Evolutionary conservation across 2,329 filamentous ascomycete genomes (phyloP).

Genomic region (Cordyceps cateniannulata): DNA sequence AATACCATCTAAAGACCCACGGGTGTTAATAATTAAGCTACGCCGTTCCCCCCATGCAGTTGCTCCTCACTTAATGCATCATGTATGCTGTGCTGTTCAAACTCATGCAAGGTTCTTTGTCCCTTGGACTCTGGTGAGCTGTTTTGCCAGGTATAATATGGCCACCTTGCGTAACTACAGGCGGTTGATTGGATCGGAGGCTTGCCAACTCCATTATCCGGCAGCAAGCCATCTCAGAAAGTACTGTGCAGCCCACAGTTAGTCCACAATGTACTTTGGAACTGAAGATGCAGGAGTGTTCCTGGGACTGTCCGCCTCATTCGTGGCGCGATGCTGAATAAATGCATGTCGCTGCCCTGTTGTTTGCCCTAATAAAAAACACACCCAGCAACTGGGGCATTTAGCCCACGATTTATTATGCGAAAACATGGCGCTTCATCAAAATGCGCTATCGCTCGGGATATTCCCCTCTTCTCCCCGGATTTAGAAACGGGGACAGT

Average conservation of each 20-base stretch:
- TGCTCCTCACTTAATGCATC: background rate
- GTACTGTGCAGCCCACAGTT: background rate
- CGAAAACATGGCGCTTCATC: background rate
- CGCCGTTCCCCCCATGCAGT: too few relatives aligned
- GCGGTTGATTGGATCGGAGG: background rate
- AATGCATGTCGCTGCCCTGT: background rate
- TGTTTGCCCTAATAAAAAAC: background rate
- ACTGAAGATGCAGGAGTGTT: background rate
- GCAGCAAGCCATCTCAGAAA: background rate
- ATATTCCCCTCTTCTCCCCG: background rate
- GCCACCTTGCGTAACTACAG: background rate
- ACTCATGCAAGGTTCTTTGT: background rate
- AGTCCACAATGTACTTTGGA: background rate
- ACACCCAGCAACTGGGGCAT: background rate
- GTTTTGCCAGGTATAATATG: constrained; percentile 5
- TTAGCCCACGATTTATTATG: background rate
- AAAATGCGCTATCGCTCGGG: background rate
- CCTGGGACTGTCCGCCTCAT: background rate
- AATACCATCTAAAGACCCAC: background rate
- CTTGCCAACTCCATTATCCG: background rate
- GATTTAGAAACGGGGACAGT: background rate
- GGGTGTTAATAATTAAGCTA: background rate
- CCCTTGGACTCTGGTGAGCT: background rate
- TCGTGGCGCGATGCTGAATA: constrained; percentile 5
- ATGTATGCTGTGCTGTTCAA: background rate